Conservation (phyloP, 1,284 basidiomycete species). For the Fistulina hepatica region DNA sequence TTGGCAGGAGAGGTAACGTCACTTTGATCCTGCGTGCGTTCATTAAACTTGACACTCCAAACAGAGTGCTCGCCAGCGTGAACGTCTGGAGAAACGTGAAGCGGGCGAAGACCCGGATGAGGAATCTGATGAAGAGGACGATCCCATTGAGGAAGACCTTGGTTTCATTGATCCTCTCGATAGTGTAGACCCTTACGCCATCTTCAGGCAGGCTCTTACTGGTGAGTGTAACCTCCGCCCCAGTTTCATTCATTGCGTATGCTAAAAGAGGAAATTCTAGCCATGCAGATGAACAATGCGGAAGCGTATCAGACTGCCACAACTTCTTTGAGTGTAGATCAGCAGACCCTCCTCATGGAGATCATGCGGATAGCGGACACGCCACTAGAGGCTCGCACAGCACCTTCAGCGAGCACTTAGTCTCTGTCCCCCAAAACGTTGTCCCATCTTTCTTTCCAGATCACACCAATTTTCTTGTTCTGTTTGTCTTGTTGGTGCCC, state of each 20-base stretch:
- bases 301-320: conserved; percentile 59
- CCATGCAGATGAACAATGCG: conserved; percentile 62
- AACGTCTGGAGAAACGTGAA: conserved; percentile 38
- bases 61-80: conserved; percentile 60
- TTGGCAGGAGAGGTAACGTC: conserved; percentile 61
- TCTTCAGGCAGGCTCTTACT: conserved; percentile 66
- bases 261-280: conserved; percentile 27
- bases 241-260: conserved; percentile 12
- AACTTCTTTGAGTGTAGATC: conserved; percentile 56
- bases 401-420: too few species aligned
- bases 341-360: conserved; percentile 72
- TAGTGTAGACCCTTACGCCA: conserved; percentile 55
- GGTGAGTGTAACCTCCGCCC: conserved; percentile 30
- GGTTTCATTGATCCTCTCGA: conserved; percentile 74
- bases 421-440: too few species aligned
- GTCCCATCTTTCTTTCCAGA: too few species aligned
- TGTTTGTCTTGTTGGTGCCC: too few species aligned
- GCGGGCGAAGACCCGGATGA: conserved; percentile 33
- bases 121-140: conserved; percentile 41
- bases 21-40: conserved; percentile 5
- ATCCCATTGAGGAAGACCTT: conserved; percentile 66
- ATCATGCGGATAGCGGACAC: conserved; percentile 57
- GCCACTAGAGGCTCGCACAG: conserved; percentile 4
- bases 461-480: too few species aligned
- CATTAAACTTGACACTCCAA: conserved; percentile 6